Conservation (phyloP, 2,329 filamentous ascomycete species). For the Fulvia fulva region DNA sequence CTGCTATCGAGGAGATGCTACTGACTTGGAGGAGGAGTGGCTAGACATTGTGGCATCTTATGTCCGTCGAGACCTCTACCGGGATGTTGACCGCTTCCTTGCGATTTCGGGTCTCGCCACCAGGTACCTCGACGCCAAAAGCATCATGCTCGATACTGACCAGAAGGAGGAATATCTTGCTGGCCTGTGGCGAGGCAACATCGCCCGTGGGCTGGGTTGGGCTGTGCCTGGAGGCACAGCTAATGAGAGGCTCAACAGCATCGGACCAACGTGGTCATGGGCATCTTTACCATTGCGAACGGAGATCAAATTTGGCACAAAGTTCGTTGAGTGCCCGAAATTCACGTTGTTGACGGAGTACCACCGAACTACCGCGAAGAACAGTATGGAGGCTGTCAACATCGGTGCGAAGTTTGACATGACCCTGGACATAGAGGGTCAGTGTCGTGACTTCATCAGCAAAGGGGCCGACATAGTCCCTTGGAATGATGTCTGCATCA, state of each 20-base stretch:
- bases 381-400: not conserved
- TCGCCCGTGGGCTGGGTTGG: slow-evolving; percentile 3
- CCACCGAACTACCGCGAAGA: not conserved
- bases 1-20: not conserved
- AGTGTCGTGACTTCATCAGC: not conserved
- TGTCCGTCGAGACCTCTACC: not conserved
- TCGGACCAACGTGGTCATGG: slow-evolving; percentile 7
- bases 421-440: not conserved
- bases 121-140: slow-evolving; percentile 1
- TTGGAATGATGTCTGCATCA: not conserved
- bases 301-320: not conserved
- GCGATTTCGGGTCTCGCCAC: slow-evolving; percentile 1
- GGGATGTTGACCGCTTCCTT: slow-evolving; percentile 1
- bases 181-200: slow-evolving; percentile 3
- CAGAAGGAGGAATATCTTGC: slow-evolving; percentile 8
- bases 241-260: not conserved
- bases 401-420: not conserved
- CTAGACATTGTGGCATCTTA: slow-evolving; percentile 4
- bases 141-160: not conserved
- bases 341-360: not conserved
- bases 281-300: slow-evolving; percentile 6
- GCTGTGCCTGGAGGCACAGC: not conserved
- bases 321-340: not conserved
- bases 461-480: not conserved
- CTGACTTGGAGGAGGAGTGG: not conserved